Evolutionary conservation across 1,284 basidiomycete species (phyloP).

Genomic region (Vanrija humicola): DNA sequence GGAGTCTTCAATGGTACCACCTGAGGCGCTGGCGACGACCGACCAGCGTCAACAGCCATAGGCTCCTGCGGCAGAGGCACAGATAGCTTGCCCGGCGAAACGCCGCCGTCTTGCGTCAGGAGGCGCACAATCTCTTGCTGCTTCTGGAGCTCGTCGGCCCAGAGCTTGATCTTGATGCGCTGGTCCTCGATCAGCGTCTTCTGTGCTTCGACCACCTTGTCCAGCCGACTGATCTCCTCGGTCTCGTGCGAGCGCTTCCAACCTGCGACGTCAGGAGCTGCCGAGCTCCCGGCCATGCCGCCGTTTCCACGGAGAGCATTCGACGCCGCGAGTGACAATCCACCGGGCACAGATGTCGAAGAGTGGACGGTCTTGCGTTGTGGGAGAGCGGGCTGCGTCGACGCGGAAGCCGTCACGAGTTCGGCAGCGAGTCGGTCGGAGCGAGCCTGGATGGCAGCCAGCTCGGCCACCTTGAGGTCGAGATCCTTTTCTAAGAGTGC

Average conservation of each 20-base stretch:
- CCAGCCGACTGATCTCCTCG: conserved; percentile 40
- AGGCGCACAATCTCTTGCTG: conserved; percentile 41
- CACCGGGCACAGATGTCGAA: conserved; percentile 6
- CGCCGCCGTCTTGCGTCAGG: conserved; percentile 22
- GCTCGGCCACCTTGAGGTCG: conserved; percentile 1
- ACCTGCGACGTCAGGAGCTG: conserved; percentile 2
- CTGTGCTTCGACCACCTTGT: conserved; percentile 44
- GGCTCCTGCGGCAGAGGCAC: neutral
- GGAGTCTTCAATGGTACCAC: neutral
- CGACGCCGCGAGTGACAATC: neutral
- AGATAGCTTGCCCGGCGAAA: neutral
- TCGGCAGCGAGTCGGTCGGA: conserved; percentile 11
- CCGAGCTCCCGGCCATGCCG: conserved; percentile 1
- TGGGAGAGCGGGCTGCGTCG: neutral
- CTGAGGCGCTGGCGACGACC: no score
- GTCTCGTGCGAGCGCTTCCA: conserved; percentile 13
- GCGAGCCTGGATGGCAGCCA: conserved; percentile 2
- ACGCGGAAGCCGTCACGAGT: neutral
- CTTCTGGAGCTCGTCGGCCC: conserved; percentile 43
- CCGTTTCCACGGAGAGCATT: conserved; percentile 6
- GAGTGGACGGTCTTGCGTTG: neutral
- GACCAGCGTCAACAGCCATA: no score
- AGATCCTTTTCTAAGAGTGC: neutral
- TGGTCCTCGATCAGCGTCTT: conserved; percentile 43
- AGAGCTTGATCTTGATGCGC: conserved; percentile 41